These are phyloP conservation scores for Boletellus sp. DNA, from an alignment of 768 basidiomycete genomes.

Conservation along the genomic window DNA sequence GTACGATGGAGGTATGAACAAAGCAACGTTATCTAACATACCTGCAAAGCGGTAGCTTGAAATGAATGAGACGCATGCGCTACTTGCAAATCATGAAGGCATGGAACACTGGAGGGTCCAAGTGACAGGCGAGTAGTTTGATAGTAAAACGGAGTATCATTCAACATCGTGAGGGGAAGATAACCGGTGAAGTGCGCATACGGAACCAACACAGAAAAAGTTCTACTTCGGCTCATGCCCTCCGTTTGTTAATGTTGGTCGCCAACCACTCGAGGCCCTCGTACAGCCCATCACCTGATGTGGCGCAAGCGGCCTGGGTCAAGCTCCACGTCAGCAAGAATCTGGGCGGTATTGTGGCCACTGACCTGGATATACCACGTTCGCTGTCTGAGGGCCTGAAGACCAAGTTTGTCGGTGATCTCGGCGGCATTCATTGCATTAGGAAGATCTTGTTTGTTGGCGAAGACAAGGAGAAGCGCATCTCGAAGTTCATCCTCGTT, in stretches of 20 bases:
- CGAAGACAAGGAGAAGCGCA: constrained; percentile 96
- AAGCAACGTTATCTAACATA: constrained; percentile 19
- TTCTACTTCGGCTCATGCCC: constrained; percentile 48
- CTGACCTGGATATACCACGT: constrained; percentile 96
- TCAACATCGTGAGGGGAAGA: constrained; percentile 58
- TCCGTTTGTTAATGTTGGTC: constrained; percentile 78
- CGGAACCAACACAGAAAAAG: constrained; percentile 37
- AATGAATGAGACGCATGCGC: constrained; percentile 6
- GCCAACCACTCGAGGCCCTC: constrained; percentile 98
- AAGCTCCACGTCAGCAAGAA: constrained; percentile 14
- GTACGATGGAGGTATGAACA: constrained; percentile 9
- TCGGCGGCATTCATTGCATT: constrained; percentile 99
- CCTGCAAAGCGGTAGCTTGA: constrained; percentile 11
- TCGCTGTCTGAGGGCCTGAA: constrained; percentile 94
- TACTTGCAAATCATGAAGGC: constrained; percentile 5
- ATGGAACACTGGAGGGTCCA: constrained; percentile 24
- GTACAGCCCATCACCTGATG: constrained; percentile 97
- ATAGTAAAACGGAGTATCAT: constrained; percentile 46
- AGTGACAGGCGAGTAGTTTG: constrained; percentile 33
- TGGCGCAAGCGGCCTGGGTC: constrained; percentile 90
- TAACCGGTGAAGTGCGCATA: constrained; percentile 49
- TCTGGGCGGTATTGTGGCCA: constrained; percentile 9
- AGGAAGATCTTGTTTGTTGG: constrained; percentile 99
- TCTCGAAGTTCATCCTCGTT: constrained; percentile 99
- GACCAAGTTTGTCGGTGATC: constrained; percentile 98